Base-by-base conservation (phyloP, 345 rosid species). In the Nasturtium officinale region DNA sequence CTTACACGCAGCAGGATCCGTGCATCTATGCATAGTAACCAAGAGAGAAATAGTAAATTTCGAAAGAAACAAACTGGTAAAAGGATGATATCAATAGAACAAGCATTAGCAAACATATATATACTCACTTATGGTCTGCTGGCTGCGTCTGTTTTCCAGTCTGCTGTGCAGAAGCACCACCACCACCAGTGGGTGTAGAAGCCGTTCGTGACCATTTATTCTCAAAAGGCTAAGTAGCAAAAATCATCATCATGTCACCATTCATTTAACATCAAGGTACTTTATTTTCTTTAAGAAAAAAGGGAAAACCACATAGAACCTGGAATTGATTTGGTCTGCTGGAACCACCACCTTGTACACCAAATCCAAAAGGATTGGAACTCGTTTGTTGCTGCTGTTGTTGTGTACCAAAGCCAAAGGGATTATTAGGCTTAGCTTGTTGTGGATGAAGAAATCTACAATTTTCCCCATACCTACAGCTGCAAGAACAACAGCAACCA, bases 1-100 rank as follows among this genome's bases (percentile, higher is more conserved):
- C 73, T 80, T 88, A 79, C 98, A 94, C 42, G 87, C 75, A 26
- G 87, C 89, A 16, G 91, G 96, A 84, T 91, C 95, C 6, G 86
- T 87, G 87, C 98, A 94, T 54, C 96, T 93, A 71, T 61, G 55
- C 6, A 79, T 18, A 57, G 50, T 58, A 28, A 51, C 35, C 37
- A 61, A 42, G 9, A 37, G 21, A 38, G 26, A 72, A 57, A 5
- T 4, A 51, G 33, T 42, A 6, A 48, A 65, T 47, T 30, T 17
- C 62, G 16, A 48, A 74, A 50, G 43, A 57, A 65, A 58, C 54
- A 48, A 75, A 66, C 18, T 20, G 61, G 43, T 52, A 48, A 12
- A 71, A 3, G 42, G 40, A 35, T 33, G 57, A 26, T 26, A 43
- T 9, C 32, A 25, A 52, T 16, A 52, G 57, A 40, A 69, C 13